Conservation (phyloP, 1,284 basidiomycete species). For the Garcileccinum viscosum region DNA sequence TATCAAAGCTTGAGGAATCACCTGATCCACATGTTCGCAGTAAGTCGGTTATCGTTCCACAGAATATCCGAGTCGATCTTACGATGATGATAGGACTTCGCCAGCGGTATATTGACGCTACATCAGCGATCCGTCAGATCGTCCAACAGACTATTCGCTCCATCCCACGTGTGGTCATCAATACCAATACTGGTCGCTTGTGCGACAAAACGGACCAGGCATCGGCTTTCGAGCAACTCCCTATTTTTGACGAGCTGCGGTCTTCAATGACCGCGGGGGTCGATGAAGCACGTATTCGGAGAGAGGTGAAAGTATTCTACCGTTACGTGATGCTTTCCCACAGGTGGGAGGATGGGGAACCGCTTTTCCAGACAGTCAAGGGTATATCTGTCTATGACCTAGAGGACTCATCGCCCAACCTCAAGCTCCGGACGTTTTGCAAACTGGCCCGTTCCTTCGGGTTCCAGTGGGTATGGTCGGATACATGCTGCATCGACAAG, state of each 20-base stretch:
- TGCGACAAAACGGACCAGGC: constrained; percentile 9
- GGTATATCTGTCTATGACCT: constrained; percentile 11
- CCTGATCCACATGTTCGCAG: neutral
- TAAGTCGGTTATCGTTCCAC: neutral
- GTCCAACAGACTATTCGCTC: neutral
- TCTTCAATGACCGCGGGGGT: constrained; percentile 21
- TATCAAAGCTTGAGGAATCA: constrained; percentile 3
- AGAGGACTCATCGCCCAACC: neutral
- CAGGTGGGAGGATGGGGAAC: constrained; percentile 15
- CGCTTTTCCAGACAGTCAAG: constrained; percentile 11
- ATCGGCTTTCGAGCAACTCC: constrained; percentile 6
- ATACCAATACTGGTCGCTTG: constrained; percentile 9
- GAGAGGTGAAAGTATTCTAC: constrained; percentile 16
- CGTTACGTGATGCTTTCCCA: constrained; percentile 27
- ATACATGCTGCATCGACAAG: constrained; percentile 21
- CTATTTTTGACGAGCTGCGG: constrained; percentile 7
- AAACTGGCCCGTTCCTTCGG: neutral
- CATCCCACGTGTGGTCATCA: constrained; percentile 15
- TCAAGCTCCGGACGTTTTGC: constrained; percentile 15
- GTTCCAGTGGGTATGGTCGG: constrained; percentile 19
- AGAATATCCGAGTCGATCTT: neutral
- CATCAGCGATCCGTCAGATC: neutral
- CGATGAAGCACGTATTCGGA: constrained; percentile 9
- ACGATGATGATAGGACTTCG: neutral
- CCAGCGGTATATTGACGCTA: constrained; percentile 1